Evolutionary conservation across 1,139 yeast species (phyloP).

Genomic region (Geotrichum armillariae): DNA sequence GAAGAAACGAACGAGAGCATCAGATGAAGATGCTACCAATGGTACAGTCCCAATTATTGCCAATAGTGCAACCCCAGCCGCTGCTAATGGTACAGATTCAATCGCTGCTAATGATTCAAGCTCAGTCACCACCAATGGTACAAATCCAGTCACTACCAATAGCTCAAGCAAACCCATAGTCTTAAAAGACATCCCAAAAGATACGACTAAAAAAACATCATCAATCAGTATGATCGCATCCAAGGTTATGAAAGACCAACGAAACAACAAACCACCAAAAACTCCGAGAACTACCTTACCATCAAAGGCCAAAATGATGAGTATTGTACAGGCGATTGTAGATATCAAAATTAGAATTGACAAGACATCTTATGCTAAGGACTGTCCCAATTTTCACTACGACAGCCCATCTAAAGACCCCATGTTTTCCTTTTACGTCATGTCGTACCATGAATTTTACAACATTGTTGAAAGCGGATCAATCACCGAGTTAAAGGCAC

Average conservation of each 20-base stretch:
- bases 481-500: not conserved
- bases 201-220: not conserved
- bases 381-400: not conserved
- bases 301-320: not conserved
- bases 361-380: not conserved
- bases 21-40: not conserved
- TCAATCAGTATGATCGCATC: not conserved
- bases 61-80: not conserved
- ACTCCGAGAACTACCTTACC: not conserved
- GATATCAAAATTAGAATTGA: not conserved
- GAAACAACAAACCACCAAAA: not conserved
- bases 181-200: not conserved
- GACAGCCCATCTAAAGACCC: not conserved
- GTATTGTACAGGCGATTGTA: not conserved
- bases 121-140: not conserved
- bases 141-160: not conserved
- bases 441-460: not conserved
- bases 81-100: not conserved
- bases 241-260: not conserved
- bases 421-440: not conserved
- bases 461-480: not conserved
- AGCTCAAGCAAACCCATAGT: not conserved
- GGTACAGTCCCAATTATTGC: not conserved
- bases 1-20: not conserved
- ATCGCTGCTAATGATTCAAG: not conserved